Base-by-base conservation (phyloP, 2,329 filamentous ascomycete genomes). In the Botrytis sinoallii region DNA sequence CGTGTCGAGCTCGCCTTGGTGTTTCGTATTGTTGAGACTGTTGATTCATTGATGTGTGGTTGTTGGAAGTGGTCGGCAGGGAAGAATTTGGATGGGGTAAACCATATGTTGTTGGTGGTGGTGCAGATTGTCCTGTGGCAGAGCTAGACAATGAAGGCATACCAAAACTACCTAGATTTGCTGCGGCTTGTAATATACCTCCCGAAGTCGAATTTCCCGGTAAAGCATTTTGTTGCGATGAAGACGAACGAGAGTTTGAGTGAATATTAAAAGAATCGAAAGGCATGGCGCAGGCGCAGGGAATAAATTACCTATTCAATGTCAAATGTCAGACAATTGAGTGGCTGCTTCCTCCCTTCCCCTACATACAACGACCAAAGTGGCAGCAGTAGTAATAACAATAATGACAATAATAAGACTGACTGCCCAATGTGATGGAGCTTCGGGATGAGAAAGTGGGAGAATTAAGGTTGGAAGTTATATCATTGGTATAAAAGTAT, bases 11-110 rank as follows among this genome's bases (percentile, higher is more conserved):
- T 77, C 86, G 84, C 78, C 86, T 85, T 75, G 85, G 83, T 65
- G 84, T 83, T 74, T 88, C 86, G 81, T 84, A 88, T 69, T 84
- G 81, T 79, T 84, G 84, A 72, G 82, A 77, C 74, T 84, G 82
- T 74, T 84, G 82, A 78, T 84, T 85, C 83, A 85, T 85, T 73
- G 75, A 77, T 75, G 75, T 73, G 32, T 32, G 32, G 32, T 42
- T 70, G 73, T 76, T 76, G 73, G 68, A 71, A 32, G 76, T 75
- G 75, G 78, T 75, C 64, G 74, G 74, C 73, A 73, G 75, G 44
- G 75, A 72, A 32, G 78, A 75, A 66, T 75, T 76, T 52, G 76
- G 60, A 52, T 77, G 75, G 48, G 76, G 75, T 29, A 71, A 61
- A 74, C 59, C 72, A 75, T 78, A 78, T 3, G 77, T 59, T 29